A percentile compares a stretch with the other conserved stretches of the same genome.
Conservation (phyloP, 306 rosid genomes). For the Elaeagnus macrophylla region DNA sequence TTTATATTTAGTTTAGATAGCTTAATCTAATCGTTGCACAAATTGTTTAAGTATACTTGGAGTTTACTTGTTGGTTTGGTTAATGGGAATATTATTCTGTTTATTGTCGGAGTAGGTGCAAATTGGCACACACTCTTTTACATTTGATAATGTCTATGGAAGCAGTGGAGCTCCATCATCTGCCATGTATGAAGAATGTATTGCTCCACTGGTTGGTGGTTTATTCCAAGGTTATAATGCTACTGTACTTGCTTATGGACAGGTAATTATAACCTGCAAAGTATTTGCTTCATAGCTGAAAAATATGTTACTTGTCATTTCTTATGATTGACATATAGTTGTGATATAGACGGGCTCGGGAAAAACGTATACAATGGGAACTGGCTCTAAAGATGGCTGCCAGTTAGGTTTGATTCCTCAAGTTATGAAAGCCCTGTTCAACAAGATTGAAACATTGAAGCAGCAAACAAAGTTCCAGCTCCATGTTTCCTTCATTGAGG, state of each 20-base stretch:
- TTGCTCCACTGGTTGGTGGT: conserved; percentile 67
- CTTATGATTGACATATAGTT: conserved; percentile 15
- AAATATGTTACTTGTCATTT: conserved; percentile 4
- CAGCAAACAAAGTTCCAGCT: conserved; percentile 66
- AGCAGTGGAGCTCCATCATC: conserved; percentile 55
- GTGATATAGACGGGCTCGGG: conserved; percentile 79
- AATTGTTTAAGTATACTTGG: too few relatives aligned
- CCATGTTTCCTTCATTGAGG: conserved; percentile 83
- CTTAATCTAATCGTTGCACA: too few relatives aligned
- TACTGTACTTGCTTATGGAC: conserved; percentile 86
- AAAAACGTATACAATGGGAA: conserved; percentile 88
- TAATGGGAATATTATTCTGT: conserved; percentile 20
- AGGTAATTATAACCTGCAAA: conserved; percentile 33
- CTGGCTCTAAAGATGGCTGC: conserved; percentile 50
- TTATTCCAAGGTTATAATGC: conserved; percentile 80
- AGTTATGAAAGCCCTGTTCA: conserved; percentile 66
- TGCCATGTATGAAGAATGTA: conserved; percentile 61
- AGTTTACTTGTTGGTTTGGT: conserved; percentile 9
- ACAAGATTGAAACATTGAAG: conserved; percentile 53
- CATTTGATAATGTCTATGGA: conserved; percentile 73
- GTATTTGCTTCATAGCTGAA: conserved; percentile 11
- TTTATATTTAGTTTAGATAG: too few relatives aligned
- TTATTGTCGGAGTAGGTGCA: conserved; percentile 45
- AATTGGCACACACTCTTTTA: conserved; percentile 71
- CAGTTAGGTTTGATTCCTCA: conserved; percentile 53